Conservation (phyloP, 805 yeast genomes). For the Ogataea neopini region DNA sequence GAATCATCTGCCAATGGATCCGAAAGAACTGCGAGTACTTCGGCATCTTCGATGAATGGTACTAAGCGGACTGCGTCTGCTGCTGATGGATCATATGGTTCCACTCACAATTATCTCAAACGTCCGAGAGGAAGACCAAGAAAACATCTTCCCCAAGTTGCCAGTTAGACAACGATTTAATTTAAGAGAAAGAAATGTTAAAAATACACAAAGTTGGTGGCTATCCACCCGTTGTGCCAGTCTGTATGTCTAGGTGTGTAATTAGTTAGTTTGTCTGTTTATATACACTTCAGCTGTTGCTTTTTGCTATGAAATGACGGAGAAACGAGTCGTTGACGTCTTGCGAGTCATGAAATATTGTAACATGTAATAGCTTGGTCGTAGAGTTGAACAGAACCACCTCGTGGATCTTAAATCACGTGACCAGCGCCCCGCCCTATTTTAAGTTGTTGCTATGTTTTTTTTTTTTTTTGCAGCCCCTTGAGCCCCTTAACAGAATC, state of each 20-base stretch:
- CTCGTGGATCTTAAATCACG: no score
- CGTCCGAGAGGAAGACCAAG: slow-evolving; percentile 32
- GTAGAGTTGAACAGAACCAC: no score
- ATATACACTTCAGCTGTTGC: neutral
- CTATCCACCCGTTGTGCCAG: neutral
- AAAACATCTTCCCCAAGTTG: slow-evolving; percentile 17
- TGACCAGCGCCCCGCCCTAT: no score
- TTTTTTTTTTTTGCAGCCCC: no score
- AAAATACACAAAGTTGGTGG: neutral
- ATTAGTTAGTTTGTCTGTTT: neutral
- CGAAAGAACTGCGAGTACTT: slow-evolving; percentile 3
- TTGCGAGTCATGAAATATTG: no score
- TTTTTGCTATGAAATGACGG: no score
- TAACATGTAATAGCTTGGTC: no score
- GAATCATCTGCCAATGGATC: slow-evolving; percentile 6
- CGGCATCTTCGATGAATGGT: slow-evolving; percentile 2
- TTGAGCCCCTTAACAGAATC: no score
- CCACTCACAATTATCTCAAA: slow-evolving; percentile 21
- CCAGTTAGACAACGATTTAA: neutral
- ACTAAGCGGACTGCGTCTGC: slow-evolving; percentile 12
- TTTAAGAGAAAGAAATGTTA: neutral
- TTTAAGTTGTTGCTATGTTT: no score
- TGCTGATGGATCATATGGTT: slow-evolving; percentile 6
- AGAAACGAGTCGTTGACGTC: no score
- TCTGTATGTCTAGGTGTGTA: slow-evolving; percentile 2